Conservation (phyloP, 1,139 yeast species). For the Hyphopichia burtonii region DNA sequence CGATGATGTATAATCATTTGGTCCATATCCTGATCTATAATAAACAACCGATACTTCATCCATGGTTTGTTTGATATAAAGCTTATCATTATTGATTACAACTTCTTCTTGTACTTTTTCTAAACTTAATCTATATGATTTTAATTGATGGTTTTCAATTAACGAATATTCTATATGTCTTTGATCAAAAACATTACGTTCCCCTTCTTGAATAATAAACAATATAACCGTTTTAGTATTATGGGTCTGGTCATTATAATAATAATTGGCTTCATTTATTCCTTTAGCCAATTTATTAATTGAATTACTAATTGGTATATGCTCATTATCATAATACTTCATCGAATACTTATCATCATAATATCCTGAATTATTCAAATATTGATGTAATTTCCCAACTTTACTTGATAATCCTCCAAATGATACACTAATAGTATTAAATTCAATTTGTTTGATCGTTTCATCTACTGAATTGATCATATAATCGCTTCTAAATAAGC, state of each 20-base stretch:
- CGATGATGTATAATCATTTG: slow-evolving; percentile 60
- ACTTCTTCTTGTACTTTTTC: slow-evolving; percentile 53
- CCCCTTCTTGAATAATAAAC: slow-evolving; percentile 80
- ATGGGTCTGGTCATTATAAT: slow-evolving; percentile 39
- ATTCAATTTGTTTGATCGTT: slow-evolving; percentile 86
- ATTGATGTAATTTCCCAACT: slow-evolving; percentile 74
- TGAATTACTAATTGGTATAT: slow-evolving; percentile 69
- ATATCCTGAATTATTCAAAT: slow-evolving; percentile 54
- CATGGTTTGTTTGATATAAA: slow-evolving; percentile 51
- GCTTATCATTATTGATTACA: slow-evolving; percentile 39
- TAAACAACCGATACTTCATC: slow-evolving; percentile 86
- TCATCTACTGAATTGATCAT: slow-evolving; percentile 58
- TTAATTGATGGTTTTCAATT: slow-evolving; percentile 53
- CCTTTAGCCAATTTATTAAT: slow-evolving; percentile 64
- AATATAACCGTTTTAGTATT: slow-evolving; percentile 54
- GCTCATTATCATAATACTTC: slow-evolving; percentile 43
- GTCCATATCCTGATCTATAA: slow-evolving; percentile 86
- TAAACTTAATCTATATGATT: slow-evolving; percentile 65
- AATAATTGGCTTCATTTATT: slow-evolving; percentile 61
- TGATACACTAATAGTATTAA: slow-evolving; percentile 92
- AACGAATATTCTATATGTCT: slow-evolving; percentile 75
- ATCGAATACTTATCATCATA: slow-evolving; percentile 42
- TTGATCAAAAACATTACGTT: slow-evolving; percentile 89
- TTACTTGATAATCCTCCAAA: slow-evolving; percentile 88
- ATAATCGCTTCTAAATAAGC: slow-evolving; percentile 88